Evolutionary conservation across 2,329 filamentous ascomycete species (phyloP), one percentile per base, ranked within the genome.

Genomic region (Fusarium xylarioides): DNA sequence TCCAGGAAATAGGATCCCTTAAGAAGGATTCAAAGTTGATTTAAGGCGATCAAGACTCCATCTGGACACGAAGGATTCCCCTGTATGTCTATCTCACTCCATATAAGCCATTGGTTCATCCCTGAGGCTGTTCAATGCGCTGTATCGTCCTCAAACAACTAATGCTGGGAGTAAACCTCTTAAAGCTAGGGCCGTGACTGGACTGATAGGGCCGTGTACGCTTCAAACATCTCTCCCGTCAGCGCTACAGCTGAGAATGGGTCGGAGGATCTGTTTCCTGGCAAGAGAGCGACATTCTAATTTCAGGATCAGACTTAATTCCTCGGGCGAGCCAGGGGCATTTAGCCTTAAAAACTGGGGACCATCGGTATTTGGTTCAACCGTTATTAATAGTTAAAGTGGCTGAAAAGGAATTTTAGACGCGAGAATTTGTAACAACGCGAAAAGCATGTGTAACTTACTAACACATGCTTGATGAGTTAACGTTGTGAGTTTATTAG

Each of bases 291-390:
- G n/a, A 60, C 61, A 18, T 40, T 42, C 34, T 54, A 74, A 73
- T 71, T 66, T 71, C 55, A 71, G 70, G 54, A 54, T 60, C 54
- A 60, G 35, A 38, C 43, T 43, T 40, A 53, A 35, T 28, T 56
- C 42, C 16, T 53, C 52, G 43, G 65, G 58, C 23, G 44, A 21
- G 23, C 52, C 52, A 69, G 70, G 50, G 62, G 46, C 44, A 32
- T 35, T 42, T 49, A 71, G 70, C 47, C 70, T 71, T 74, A 71
- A 71, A 60, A 55, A 61, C 30, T 74, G 70, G 70, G 53, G 53
- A 70, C 55, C 7, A 32, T 5, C 26, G 38, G n/a, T 15, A 40
- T 38, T 58, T 40, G 55, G 23, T 38, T 43, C 11, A 11, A 14
- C 50, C 40, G 40, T 28, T 34, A n/a, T n/a, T n/a, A n/a, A n/a